phyloP scores from a whole-genome alignment of 2,329 filamentous ascomycete species.

The Clonostachys solani region DNA sequence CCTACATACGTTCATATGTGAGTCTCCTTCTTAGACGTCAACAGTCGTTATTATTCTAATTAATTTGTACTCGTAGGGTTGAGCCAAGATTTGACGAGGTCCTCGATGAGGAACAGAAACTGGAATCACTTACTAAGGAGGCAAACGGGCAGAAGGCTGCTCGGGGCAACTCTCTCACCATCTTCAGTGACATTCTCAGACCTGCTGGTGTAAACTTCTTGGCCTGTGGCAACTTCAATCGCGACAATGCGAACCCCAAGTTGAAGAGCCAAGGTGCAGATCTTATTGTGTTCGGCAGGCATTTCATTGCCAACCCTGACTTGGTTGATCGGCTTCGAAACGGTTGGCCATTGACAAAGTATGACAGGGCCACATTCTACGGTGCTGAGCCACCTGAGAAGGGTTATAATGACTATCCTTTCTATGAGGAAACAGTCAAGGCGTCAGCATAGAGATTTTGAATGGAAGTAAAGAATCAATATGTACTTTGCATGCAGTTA shows the following conservation, averaged over 20 bases:
- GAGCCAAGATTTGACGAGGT: conserved; percentile 43
- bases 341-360: conserved; percentile 15
- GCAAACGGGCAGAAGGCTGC: conserved; percentile 10
- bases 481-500: not conserved
- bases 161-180: conserved; percentile 21
- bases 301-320: conserved; percentile 22
- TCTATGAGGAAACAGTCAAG: conserved; percentile 6
- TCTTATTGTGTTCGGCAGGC: conserved; percentile 18
- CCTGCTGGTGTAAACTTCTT: conserved; percentile 36
- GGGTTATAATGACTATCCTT: conserved; percentile 20
- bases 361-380: conserved; percentile 21
- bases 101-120: conserved; percentile 35
- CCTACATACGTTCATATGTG: conserved; percentile 40
- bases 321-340: conserved; percentile 16
- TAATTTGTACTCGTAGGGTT: conserved; percentile 17
- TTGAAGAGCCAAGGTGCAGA: conserved; percentile 21
- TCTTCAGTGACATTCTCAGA: conserved; percentile 33
- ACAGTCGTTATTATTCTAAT: not conserved
- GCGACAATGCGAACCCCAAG: conserved; percentile 31
- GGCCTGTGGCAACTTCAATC: conserved; percentile 40
- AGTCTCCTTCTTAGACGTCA: conserved; percentile 2
- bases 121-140: conserved; percentile 24
- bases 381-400: conserved; percentile 10
- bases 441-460: not conserved
- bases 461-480: not conserved